These are phyloP conservation scores for Torulaspora franciscae DNA, from an alignment of 805 yeast species.

Conservation along the genomic window DNA sequence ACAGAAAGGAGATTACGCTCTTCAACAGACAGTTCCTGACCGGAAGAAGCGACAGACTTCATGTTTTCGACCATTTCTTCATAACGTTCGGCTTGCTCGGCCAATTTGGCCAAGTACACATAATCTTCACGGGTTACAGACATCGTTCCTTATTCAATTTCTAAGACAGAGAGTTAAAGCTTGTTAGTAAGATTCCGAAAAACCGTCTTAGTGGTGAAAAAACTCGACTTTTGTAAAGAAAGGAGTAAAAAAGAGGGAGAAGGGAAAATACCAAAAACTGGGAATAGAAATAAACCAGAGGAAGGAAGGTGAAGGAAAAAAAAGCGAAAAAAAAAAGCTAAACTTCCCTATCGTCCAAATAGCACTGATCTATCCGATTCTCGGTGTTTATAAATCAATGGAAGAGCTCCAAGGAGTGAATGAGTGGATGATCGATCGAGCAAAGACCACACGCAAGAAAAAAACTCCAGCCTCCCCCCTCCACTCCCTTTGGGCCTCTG, in stretches of 20 bases:
- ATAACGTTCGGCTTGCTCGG: constrained; percentile 99
- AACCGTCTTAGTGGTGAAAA: background rate
- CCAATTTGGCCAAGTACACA: constrained; percentile 95
- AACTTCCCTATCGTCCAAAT: constrained; percentile 6
- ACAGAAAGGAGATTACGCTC: constrained; percentile 96
- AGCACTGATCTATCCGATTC: constrained; percentile 3
- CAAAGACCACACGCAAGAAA: background rate
- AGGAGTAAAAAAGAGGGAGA: constrained; percentile 2
- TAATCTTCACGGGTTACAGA: constrained; percentile 93
- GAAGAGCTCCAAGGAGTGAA: background rate
- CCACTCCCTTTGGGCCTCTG: constrained; percentile 3
- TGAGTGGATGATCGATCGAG: background rate
- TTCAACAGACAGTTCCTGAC: constrained; percentile 93
- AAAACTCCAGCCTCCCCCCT: constrained; percentile 6
- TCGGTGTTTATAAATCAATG: constrained; percentile 5
- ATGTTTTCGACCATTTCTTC: constrained; percentile 99
- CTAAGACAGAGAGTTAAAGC: background rate
- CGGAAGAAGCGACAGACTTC: constrained; percentile 95
- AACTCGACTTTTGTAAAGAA: constrained; percentile 4
- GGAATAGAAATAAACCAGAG: background rate
- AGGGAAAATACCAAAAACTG: background rate
- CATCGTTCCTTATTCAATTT: constrained; percentile 38
- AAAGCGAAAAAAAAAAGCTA: constrained; percentile 1
- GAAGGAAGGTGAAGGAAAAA: background rate
- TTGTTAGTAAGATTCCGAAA: constrained; percentile 4